Conservation (phyloP, 2,329 filamentous ascomycete species). For the Metarhizium robertsii region DNA sequence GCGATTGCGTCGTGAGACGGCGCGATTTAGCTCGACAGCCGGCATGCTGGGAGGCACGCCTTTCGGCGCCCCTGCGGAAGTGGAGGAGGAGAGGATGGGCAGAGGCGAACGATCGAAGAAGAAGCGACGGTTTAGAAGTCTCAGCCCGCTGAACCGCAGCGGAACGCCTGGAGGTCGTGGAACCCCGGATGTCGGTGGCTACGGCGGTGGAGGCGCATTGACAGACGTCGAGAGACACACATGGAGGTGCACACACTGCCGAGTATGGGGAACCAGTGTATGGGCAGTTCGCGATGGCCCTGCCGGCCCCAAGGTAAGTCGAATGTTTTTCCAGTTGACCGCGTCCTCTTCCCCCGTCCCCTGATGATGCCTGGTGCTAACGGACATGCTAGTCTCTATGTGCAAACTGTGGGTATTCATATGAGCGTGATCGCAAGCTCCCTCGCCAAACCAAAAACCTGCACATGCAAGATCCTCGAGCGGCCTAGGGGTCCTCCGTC, state of each 20-base stretch:
- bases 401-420: conserved; percentile 85
- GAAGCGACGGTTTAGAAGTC: conserved; percentile 82
- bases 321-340: background rate
- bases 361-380: background rate
- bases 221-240: conserved; percentile 68
- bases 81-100: conserved; percentile 76
- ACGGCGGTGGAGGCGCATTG: conserved; percentile 60
- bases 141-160: conserved; percentile 65
- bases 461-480: conserved; percentile 18
- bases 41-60: conserved; percentile 73
- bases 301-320: conserved; percentile 65
- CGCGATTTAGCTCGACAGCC: conserved; percentile 78
- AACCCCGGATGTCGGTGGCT: conserved; percentile 71
- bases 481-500: conserved; percentile 16
- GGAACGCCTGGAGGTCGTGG: conserved; percentile 60
- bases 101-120: conserved; percentile 90
- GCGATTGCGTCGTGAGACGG: conserved; percentile 79
- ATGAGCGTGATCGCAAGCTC: conserved; percentile 76
- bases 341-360: background rate
- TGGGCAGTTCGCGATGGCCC: conserved; percentile 95
- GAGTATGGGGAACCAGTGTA: conserved; percentile 78
- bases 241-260: conserved; percentile 86
- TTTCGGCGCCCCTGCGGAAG: conserved; percentile 42
- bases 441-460: conserved; percentile 43
- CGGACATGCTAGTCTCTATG: conserved; percentile 59